Base-by-base conservation (phyloP, 2,329 filamentous ascomycete species). In the Talaromyces sp. region DNA sequence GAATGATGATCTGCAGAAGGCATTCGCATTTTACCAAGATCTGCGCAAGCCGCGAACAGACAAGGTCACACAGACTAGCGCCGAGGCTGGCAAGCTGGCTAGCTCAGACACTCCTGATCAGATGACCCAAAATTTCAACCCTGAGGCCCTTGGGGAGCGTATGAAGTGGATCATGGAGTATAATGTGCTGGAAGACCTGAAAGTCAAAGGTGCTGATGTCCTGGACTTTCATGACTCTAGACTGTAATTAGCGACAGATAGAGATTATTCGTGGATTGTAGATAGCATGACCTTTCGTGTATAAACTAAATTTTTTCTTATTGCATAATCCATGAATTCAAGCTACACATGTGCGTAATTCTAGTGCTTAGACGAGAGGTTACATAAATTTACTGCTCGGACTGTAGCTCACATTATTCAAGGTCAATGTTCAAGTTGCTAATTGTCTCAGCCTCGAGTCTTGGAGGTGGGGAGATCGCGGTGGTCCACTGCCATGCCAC, bases 151-250 rank as follows among this genome's bases (percentile, higher is more conserved):
- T 24, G 52, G 45, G 24, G 68, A 71, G 55, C 62, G 68, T 2
- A 72, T 72, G 69, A 67, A 55, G 55, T 72, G 69, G 68, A 65
- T 71, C 33, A 72, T 71, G 69, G 69, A 71, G 49, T 71, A 68
- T 39, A 65, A 70, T 55, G 57, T 72, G 8, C 49, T 72, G 37
- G 65, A 61, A 13, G 66, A 72, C 35, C 51, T 71, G 48, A 57
- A 57, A 40, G 11, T 7, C 32, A 61, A 58, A 45, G 64, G 65
- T 3, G 62, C 56, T 7, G 55, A 52, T 11, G 47, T 47, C 36
- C 42, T 67, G 49, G 54, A 60, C 22, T 63, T 61, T n/a, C 48
- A 58, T 1, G 56, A 48, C 36, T 63, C 55, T 3, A 48, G 47
- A 20, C 48, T 61, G 4, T 62, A 35, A 51, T 22, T 22, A n/a